A percentile compares a stretch with the other conserved stretches of the same genome.
phyloP scores from a whole-genome alignment of 1,284 basidiomycete species.

The Pseudozyma tsukubaensis region DNA sequence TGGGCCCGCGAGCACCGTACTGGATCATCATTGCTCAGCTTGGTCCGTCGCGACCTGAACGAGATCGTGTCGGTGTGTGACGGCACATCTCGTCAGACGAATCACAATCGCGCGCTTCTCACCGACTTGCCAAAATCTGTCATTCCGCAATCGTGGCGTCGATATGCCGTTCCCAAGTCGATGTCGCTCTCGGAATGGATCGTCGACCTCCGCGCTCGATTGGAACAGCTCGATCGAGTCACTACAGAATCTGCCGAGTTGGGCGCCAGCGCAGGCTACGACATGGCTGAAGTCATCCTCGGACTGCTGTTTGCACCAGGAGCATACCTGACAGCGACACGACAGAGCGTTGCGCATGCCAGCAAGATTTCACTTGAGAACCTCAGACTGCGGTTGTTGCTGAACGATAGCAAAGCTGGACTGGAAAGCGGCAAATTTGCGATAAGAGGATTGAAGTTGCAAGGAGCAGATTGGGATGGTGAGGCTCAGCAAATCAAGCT shows the following conservation, averaged over 20 bases:
- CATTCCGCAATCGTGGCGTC: slow-evolving; percentile 58
- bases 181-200: slow-evolving; percentile 62
- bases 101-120: slow-evolving; percentile 58
- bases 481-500: slow-evolving; percentile 29
- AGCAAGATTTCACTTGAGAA: slow-evolving; percentile 59
- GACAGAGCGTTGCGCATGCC: slow-evolving; percentile 62
- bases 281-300: slow-evolving; percentile 56
- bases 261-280: slow-evolving; percentile 31
- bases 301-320: slow-evolving; percentile 61
- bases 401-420: slow-evolving; percentile 34
- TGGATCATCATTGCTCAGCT: slow-evolving; percentile 47
- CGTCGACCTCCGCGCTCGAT: slow-evolving; percentile 54
- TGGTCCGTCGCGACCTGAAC: slow-evolving; percentile 54
- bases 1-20: slow-evolving; percentile 65
- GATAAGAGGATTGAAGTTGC: slow-evolving; percentile 57
- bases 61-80: slow-evolving; percentile 57
- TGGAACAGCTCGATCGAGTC: slow-evolving; percentile 53
- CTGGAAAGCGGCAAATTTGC: slow-evolving; percentile 69
- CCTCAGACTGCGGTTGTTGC: slow-evolving; percentile 50
- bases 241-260: slow-evolving; percentile 24
- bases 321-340: slow-evolving; percentile 66
- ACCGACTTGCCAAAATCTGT: slow-evolving; percentile 57
- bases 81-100: slow-evolving; percentile 58
- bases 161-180: slow-evolving; percentile 52
- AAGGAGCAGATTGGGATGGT: slow-evolving; percentile 58